A percentile compares a stretch with the other conserved stretches of the same genome.
These are phyloP conservation scores for Trichoderma breve DNA, from an alignment of 2,329 filamentous ascomycete genomes.

Conservation along the genomic window DNA sequence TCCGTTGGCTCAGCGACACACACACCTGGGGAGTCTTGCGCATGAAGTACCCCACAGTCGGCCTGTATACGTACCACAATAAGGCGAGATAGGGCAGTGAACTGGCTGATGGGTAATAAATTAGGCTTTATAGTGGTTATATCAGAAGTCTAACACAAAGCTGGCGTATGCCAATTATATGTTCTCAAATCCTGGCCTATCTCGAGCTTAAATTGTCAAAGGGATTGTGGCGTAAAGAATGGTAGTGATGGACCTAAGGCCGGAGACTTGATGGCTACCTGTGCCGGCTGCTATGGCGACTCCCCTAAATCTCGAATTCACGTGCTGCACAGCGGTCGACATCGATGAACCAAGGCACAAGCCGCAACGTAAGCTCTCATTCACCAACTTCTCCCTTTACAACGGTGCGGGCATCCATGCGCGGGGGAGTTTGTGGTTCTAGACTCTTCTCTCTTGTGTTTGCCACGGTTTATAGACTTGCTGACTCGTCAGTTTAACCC, in stretches of 20 bases:
- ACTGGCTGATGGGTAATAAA: background rate
- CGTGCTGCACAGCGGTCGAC: background rate
- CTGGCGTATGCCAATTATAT: background rate
- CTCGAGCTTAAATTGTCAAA: background rate
- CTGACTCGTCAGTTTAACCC: background rate
- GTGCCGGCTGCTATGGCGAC: background rate
- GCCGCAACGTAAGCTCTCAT: slow-evolving; percentile 6
- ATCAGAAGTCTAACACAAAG: background rate
- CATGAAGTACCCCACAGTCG: background rate
- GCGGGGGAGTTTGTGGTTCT: background rate
- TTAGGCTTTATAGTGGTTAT: background rate
- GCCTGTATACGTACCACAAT: background rate
- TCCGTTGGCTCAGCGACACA: too few relatives aligned
- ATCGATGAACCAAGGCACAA: background rate
- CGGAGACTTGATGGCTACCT: background rate
- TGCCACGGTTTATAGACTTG: background rate
- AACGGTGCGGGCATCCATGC: background rate
- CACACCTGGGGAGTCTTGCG: background rate
- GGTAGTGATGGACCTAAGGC: background rate
- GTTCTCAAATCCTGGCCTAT: background rate
- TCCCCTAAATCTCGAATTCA: background rate
- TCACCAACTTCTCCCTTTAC: background rate
- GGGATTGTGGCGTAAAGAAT: background rate
- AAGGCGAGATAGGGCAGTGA: background rate
- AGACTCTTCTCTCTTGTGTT: background rate